Evolutionary conservation across 2,329 filamentous ascomycete genomes (phyloP).

Genomic region (Stagonosporopsis tanaceti): DNA sequence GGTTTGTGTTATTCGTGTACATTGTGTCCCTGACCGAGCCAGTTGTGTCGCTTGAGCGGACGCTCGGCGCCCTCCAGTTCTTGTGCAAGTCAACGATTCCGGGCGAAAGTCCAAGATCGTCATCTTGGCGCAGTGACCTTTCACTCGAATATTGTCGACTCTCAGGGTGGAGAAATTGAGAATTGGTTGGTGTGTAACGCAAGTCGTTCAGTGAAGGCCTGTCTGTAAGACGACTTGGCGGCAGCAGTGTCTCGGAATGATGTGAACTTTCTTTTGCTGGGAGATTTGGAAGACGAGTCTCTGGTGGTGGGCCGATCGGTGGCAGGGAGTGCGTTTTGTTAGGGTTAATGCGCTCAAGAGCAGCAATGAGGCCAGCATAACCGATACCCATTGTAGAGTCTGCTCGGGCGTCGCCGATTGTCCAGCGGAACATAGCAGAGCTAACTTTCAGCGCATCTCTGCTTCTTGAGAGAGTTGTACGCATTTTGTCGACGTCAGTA

Average conservation of each 20-base stretch:
- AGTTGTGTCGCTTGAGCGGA: constrained; percentile 32
- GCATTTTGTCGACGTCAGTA: constrained; percentile 68
- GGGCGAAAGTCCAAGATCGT: constrained; percentile 23
- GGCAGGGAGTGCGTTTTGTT: constrained; percentile 35
- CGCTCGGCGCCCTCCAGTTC: constrained; percentile 40
- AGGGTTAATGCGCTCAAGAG: constrained; percentile 62
- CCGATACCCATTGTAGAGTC: constrained; percentile 70
- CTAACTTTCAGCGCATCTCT: constrained; percentile 70
- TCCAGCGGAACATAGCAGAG: constrained; percentile 71
- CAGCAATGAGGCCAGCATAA: constrained; percentile 71
- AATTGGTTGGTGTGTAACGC: constrained; percentile 17
- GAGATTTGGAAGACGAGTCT: constrained; percentile 41
- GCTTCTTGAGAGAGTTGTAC: constrained; percentile 63
- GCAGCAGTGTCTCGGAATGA: constrained; percentile 13
- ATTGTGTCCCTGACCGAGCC: constrained; percentile 40
- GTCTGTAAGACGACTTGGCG: constrained; percentile 15
- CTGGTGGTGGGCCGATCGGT: constrained; percentile 43
- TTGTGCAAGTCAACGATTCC: constrained; percentile 37
- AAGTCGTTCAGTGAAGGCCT: constrained; percentile 31
- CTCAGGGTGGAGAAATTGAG: constrained; percentile 23
- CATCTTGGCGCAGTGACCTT: constrained; percentile 29
- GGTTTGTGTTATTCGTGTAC: constrained; percentile 29
- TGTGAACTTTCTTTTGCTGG: constrained; percentile 27
- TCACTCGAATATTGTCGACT: constrained; percentile 22
- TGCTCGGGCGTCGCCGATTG: constrained; percentile 63